Percentiles rank a stretch among this genome's conserved stretches.
Conservation (phyloP, 495 filamentous ascomycete genomes). For the Parmelia sp. region DNA sequence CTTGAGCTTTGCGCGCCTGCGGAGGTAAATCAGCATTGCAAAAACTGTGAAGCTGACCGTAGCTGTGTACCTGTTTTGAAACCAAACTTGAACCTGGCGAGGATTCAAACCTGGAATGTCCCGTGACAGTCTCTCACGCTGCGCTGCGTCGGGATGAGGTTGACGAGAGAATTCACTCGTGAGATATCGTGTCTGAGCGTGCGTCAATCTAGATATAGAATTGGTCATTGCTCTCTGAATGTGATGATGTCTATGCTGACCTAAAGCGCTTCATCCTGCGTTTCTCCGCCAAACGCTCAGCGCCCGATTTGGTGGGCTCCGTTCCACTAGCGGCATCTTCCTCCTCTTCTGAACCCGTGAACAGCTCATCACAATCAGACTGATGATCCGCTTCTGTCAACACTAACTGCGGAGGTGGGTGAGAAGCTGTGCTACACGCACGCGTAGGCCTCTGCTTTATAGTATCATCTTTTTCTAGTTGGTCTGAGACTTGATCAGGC, state of each 20-base stretch:
- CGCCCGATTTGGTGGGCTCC: conserved; percentile 54
- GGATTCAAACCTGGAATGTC: conserved; percentile 93
- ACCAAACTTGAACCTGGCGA: conserved; percentile 97
- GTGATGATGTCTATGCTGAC: conserved; percentile 43
- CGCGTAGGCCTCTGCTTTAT: background rate
- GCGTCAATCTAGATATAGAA: conserved; percentile 62
- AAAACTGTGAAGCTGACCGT: background rate
- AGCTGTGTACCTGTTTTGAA: conserved; percentile 80
- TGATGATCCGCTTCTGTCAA: conserved; percentile 27
- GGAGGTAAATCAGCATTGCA: conserved; percentile 28
- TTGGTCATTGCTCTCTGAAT: background rate
- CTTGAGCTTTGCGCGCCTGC: conserved; percentile 90
- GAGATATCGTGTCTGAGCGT: conserved; percentile 92
- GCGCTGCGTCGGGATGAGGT: conserved; percentile 88
- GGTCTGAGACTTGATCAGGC: background rate
- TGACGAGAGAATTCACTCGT: conserved; percentile 98
- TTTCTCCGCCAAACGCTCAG: conserved; percentile 69
- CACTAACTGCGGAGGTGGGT: background rate
- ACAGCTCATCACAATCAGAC: conserved; percentile 39
- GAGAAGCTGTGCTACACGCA: conserved; percentile 1
- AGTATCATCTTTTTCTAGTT: background rate
- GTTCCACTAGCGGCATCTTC: conserved; percentile 50
- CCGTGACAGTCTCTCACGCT: conserved; percentile 79
- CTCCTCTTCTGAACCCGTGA: conserved; percentile 35
- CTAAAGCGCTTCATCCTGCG: conserved; percentile 95